Evolutionary conservation across 495 filamentous ascomycete genomes (phyloP).

Genomic region (Annulohypoxylon stygium): DNA sequence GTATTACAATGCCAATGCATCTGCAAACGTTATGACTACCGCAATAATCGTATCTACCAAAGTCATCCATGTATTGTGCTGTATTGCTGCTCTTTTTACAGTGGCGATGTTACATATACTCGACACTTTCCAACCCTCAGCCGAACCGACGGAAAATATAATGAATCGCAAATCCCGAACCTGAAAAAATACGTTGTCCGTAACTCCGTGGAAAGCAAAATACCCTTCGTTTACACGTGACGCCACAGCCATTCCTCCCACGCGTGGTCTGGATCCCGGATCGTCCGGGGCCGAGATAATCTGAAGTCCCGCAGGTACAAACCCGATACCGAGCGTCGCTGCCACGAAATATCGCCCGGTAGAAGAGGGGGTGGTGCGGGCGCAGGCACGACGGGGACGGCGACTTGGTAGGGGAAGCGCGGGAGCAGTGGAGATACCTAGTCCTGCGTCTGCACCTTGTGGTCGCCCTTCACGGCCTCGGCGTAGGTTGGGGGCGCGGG

Average conservation of each 20-base stretch:
- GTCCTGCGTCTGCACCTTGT: conserved; percentile 85
- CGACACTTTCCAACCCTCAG: background rate
- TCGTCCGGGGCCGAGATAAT: background rate
- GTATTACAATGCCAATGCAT: background rate
- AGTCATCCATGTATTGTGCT: background rate
- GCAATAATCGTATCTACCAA: background rate
- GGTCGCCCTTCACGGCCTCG: conserved; percentile 86
- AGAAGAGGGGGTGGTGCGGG: background rate
- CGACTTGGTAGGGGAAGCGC: background rate
- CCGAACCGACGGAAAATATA: background rate
- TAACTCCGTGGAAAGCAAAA: conserved; percentile 21
- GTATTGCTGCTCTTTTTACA: conserved; percentile 16
- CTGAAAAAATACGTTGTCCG: background rate
- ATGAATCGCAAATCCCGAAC: background rate
- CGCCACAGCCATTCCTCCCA: conserved; percentile 17
- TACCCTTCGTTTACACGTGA: conserved; percentile 1
- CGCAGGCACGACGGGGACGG: background rate
- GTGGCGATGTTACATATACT: conserved; percentile 12
- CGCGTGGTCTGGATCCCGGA: conserved; percentile 8
- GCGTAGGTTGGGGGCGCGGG: conserved; percentile 80
- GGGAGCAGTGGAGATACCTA: conserved; percentile 51
- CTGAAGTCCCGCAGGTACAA: conserved; percentile 21
- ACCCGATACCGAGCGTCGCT: background rate
- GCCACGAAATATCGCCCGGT: background rate
- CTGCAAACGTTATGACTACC: background rate